Base-by-base conservation (phyloP, 768 basidiomycete species). In the Hygrophorus russula region DNA sequence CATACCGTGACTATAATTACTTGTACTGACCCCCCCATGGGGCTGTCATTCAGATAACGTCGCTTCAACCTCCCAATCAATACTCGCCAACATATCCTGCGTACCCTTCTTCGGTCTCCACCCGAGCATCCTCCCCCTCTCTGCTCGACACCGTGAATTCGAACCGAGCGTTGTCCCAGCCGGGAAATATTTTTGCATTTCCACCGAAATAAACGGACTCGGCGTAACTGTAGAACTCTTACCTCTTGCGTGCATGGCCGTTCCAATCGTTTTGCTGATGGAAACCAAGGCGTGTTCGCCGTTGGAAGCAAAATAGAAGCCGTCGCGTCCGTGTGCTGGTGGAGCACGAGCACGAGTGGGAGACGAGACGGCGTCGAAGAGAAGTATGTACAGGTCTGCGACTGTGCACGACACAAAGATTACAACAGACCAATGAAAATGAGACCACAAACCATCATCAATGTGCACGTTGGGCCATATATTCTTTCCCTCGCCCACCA, bases 281-380 rank as follows among this genome's bases (percentile, higher is more conserved):
- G 71, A 64, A 34, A 67, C 66, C 15, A 69, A 31, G 1, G 54
- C 64, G 42, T 73, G 66, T 41, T 78, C 71, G 35, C 67, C 74
- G 46, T 60, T 73, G 46, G 63, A 73, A 12, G 64, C 74, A 47
- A 76, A 75, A 51, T 77, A 78, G 32, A 65, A 68, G 0, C 77
- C 76, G 19, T 69, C 68, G 5, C 67, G 66, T 11, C 74, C 73
- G 42, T 73, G 72, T 0, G 58, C 61, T 15, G 59, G 59, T 4
- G 34, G 47, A 8, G n/a, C n/a, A n/a, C n/a, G n/a, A n/a, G n/a
- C n/a, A n/a, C n/a, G n/a, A n/a, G 36, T 31, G 33, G 63, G 53
- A 7, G 49, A 42, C 9, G 49, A 43, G 34, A 65, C 59, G 1
- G 63, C 57, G 42, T 73, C 64, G 43, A 69, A 70, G 1, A 77